Evolutionary conservation across 2,329 filamentous ascomycete genomes (phyloP).

Genomic region (Exophiala xenobiotica): DNA sequence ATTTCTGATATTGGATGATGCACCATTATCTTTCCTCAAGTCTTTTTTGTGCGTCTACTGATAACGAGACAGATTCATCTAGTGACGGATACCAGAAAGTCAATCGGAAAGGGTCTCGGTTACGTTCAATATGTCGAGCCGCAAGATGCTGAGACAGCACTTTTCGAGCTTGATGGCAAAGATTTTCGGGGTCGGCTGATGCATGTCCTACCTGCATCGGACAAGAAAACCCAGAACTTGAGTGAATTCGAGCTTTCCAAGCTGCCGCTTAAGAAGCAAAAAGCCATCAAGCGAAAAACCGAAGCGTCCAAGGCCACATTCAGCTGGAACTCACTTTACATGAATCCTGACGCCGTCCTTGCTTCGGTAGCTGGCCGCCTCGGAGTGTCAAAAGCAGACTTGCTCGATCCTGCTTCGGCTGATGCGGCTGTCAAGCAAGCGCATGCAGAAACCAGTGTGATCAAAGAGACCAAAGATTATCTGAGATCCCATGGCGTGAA

Average conservation of each 20-base stretch:
- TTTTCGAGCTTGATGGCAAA: slow-evolving; percentile 74
- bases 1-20: slow-evolving; percentile 61
- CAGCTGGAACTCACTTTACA: slow-evolving; percentile 99
- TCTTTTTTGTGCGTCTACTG: slow-evolving; percentile 37
- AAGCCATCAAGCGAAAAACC: slow-evolving; percentile 79
- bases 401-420: slow-evolving; percentile 92
- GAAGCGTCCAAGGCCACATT: slow-evolving; percentile 77
- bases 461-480: slow-evolving; percentile 93
- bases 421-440: slow-evolving; percentile 96
- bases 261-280: slow-evolving; percentile 90
- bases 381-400: slow-evolving; percentile 83
- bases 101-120: slow-evolving; percentile 83
- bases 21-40: slow-evolving; percentile 28
- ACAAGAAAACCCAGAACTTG: slow-evolving; percentile 76
- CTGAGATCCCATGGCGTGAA: slow-evolving; percentile 86
- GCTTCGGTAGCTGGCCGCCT: slow-evolving; percentile 82
- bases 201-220: slow-evolving; percentile 81
- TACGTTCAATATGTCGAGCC: slow-evolving; percentile 77
- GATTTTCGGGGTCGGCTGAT: slow-evolving; percentile 90
- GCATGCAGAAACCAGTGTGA: slow-evolving; percentile 91
- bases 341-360: slow-evolving; percentile 90
- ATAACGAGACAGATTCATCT: slow-evolving; percentile 74
- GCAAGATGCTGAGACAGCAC: slow-evolving; percentile 73
- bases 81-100: slow-evolving; percentile 67
- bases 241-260: slow-evolving; percentile 90